A percentile compares a stretch with the other conserved stretches of the same genome.
Conservation (phyloP, 331 rosid genomes). For the Malus hybrid region DNA sequence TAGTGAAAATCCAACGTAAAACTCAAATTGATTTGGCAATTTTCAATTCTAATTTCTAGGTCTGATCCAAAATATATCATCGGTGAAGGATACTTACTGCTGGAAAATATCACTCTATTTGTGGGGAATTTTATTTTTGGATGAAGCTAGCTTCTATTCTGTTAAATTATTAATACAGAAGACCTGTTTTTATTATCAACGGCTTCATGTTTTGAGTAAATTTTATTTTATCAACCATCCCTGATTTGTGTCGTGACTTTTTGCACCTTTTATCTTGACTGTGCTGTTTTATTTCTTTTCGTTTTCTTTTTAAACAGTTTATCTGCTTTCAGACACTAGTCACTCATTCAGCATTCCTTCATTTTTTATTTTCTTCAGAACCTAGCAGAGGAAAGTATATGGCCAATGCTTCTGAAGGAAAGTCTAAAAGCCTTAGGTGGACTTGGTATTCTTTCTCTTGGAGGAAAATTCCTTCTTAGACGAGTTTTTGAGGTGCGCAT, state of each 20-base stretch:
- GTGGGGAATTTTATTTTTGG: not conserved
- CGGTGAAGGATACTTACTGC: not conserved
- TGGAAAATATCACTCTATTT: not conserved
- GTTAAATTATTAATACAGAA: not conserved
- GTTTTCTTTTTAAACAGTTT: not conserved
- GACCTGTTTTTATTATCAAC: not conserved
- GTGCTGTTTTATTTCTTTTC: not conserved
- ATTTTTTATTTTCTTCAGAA: conserved; percentile 41
- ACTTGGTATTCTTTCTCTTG: conserved; percentile 90
- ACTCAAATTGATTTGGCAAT: not conserved
- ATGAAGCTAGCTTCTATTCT: not conserved
- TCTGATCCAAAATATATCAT: not conserved
- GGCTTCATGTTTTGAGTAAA: not conserved
- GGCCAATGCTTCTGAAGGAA: conserved; percentile 95
- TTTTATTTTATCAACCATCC: not conserved
- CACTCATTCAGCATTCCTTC: conserved; percentile 6
- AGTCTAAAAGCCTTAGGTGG: conserved; percentile 96
- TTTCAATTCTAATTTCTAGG: not conserved
- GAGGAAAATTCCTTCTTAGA: conserved; percentile 83
- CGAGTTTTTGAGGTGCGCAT: conserved; percentile 88
- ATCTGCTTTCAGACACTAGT: not conserved
- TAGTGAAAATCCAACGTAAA: not conserved
- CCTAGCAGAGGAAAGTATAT: conserved; percentile 68
- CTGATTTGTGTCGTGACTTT: not conserved
- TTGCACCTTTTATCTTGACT: not conserved